phyloP scores from a whole-genome alignment of 129 eudicot genomes.

The Lactuca sativa region DNA sequence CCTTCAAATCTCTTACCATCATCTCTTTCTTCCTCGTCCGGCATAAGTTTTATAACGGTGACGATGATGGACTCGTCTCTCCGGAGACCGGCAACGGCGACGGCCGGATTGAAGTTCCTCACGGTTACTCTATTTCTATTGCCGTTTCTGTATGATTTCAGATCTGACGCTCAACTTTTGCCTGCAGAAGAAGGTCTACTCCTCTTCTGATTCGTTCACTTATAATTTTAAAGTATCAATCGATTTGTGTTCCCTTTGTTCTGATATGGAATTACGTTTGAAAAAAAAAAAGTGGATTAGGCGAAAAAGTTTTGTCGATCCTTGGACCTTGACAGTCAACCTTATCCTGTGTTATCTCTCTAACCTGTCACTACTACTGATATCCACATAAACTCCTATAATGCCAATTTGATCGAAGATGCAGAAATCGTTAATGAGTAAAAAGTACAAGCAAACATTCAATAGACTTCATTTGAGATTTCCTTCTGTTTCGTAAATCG shows the following conservation, averaged over 20 bases:
- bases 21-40: conserved; percentile 10
- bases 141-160: conserved; percentile 19
- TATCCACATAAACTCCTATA: conserved; percentile 5
- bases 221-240: neutral
- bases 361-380: neutral
- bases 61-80: conserved; percentile 8
- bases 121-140: conserved; percentile 1
- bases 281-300: neutral
- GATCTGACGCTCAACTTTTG: conserved; percentile 48
- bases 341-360: neutral
- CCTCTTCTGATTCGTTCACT: conserved; percentile 1
- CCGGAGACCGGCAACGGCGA: conserved; percentile 26
- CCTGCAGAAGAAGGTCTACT: conserved; percentile 44
- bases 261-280: neutral
- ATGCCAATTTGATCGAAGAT: conserved; percentile 1
- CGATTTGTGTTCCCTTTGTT: conserved; percentile 1
- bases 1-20: neutral
- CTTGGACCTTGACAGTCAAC: too few relatives aligned
- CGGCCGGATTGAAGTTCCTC: conserved; percentile 17
- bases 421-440: neutral
- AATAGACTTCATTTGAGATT: too few relatives aligned
- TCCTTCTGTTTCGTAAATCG: neutral
- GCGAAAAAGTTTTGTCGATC: too few relatives aligned
- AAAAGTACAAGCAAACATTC: neutral
- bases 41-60: neutral